Evolutionary conservation across 1,139 yeast genomes (phyloP).

Genomic region (Kluyveromyces sp.): DNA sequence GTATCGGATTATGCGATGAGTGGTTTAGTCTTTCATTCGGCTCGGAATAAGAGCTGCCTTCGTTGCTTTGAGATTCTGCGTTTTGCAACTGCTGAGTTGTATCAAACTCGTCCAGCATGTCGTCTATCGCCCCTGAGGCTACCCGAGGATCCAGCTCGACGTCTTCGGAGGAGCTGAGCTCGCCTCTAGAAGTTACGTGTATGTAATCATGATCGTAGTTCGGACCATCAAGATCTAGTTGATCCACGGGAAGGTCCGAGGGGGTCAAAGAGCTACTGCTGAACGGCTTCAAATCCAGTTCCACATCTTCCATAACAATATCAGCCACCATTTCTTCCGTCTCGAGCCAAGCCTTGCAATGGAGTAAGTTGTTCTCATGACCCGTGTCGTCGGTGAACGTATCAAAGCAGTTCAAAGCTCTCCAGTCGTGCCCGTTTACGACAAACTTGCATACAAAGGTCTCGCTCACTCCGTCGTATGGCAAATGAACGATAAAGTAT

Average conservation of each 20-base stretch:
- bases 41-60: not conserved
- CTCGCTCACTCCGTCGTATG: slow-evolving; percentile 14
- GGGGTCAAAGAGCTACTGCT: slow-evolving; percentile 1
- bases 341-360: slow-evolving; percentile 11
- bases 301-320: slow-evolving; percentile 9
- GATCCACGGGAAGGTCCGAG: slow-evolving; percentile 1
- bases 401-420: slow-evolving; percentile 19
- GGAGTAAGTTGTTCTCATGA: slow-evolving; percentile 15
- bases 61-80: not conserved
- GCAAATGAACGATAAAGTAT: slow-evolving; percentile 16
- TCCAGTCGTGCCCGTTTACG: slow-evolving; percentile 21
- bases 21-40: not conserved
- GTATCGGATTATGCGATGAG: slow-evolving; percentile 7
- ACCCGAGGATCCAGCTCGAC: slow-evolving; percentile 14
- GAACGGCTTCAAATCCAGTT: slow-evolving; percentile 5
- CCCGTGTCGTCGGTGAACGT: slow-evolving; percentile 18
- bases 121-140: slow-evolving; percentile 6
- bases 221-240: not conserved
- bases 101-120: not conserved
- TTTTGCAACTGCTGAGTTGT: not conserved
- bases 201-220: slow-evolving; percentile 18
- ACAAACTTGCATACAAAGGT: slow-evolving; percentile 20
- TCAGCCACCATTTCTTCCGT: slow-evolving; percentile 16
- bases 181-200: slow-evolving; percentile 23
- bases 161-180: slow-evolving; percentile 23